A percentile compares a stretch with the other conserved stretches of the same genome.
phyloP scores from a whole-genome alignment of 2,329 filamentous ascomycete genomes.

The Botryotinia narcissicola region DNA sequence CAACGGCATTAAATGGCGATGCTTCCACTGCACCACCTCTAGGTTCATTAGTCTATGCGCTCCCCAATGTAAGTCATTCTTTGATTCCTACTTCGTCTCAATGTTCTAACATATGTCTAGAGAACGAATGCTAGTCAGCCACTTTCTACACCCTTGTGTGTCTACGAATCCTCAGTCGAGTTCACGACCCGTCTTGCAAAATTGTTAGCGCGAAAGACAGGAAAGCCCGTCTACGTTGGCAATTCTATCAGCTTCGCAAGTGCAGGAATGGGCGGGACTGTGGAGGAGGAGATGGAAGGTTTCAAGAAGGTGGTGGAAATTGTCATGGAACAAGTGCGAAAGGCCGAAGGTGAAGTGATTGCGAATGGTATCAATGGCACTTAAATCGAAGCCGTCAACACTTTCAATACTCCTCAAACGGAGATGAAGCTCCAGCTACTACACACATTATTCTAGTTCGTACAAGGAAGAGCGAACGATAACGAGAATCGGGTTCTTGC shows the following conservation, averaged over 20 bases:
- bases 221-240: constrained; percentile 81
- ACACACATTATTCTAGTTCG: background rate
- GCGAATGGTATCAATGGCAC: constrained; percentile 21
- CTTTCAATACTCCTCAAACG: background rate
- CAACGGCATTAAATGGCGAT: constrained; percentile 55
- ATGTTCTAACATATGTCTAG: constrained; percentile 30
- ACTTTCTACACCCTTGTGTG: constrained; percentile 76
- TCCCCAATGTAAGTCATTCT: constrained; percentile 70
- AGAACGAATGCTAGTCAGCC: constrained; percentile 52
- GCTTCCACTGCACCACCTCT: constrained; percentile 54
- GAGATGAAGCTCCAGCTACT: background rate
- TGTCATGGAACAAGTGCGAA: constrained; percentile 55
- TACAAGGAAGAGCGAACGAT: constrained; percentile 8
- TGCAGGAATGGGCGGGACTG: constrained; percentile 71
- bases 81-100: background rate
- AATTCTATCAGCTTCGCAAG: constrained; percentile 78
- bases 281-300: constrained; percentile 93
- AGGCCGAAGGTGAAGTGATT: constrained; percentile 32
- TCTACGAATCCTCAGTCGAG: constrained; percentile 73
- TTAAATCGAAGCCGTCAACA: background rate
- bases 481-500: constrained; percentile 9
- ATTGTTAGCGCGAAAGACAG: constrained; percentile 70
- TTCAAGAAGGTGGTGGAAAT: constrained; percentile 72
- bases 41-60: constrained; percentile 90
- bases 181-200: constrained; percentile 84